Conservation (phyloP, 352 stramenopile species). For the Phytophthora melonis region DNA sequence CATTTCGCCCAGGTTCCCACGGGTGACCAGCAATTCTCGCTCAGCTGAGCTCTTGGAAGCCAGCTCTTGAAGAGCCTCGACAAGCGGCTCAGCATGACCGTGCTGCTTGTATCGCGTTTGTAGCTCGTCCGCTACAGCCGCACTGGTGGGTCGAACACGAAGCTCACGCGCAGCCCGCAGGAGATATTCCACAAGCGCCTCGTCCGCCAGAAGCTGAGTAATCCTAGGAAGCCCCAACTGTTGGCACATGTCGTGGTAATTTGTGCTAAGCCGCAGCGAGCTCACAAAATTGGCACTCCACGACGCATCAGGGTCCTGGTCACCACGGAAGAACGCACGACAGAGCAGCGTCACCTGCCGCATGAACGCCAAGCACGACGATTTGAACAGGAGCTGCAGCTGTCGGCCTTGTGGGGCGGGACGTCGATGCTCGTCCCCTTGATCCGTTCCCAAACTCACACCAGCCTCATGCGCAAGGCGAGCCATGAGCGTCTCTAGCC, state of each 20-base stretch:
- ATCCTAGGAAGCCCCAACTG: constrained; percentile 75
- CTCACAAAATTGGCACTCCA: constrained; percentile 86
- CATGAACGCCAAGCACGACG: constrained; percentile 78
- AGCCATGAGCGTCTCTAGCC: constrained; percentile 65
- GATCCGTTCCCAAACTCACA: constrained; percentile 29
- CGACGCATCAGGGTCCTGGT: constrained; percentile 77
- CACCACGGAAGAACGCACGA: constrained; percentile 80
- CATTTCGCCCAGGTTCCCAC: constrained; percentile 60
- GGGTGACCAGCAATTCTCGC: constrained; percentile 36
- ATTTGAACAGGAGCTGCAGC: constrained; percentile 78
- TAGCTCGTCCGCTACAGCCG: constrained; percentile 54
- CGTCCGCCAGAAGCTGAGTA: constrained; percentile 63
- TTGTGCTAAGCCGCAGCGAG: constrained; percentile 75
- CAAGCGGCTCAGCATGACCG: constrained; percentile 54
- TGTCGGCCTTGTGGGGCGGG: constrained; percentile 55
- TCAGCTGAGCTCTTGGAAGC: constrained; percentile 13
- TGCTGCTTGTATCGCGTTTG: constrained; percentile 67
- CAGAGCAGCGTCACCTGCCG: constrained; percentile 80
- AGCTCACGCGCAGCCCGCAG: constrained; percentile 64
- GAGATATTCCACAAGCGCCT: constrained; percentile 61
- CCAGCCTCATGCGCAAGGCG: constrained; percentile 55
- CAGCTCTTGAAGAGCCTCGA: constrained; percentile 49
- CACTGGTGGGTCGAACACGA: constrained; percentile 48
- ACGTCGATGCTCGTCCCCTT: background rate
- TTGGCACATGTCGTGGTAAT: constrained; percentile 80